Conservation (phyloP, 2,329 filamentous ascomycete species). For the Aureobasidium lini region DNA sequence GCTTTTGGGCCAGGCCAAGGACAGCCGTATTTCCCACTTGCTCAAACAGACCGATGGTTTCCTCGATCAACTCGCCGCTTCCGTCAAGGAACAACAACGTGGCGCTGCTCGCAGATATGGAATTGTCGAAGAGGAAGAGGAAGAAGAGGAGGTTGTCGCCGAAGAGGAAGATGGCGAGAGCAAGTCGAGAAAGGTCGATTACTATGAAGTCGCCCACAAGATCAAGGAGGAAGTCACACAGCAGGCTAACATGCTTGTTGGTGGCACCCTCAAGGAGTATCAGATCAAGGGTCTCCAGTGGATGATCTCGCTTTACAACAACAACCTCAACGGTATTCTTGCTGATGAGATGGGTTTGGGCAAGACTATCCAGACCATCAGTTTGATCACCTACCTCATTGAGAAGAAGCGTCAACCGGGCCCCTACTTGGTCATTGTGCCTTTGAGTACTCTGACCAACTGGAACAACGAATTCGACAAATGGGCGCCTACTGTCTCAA, state of each 20-base stretch:
- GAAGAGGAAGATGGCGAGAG: slow-evolving; percentile 62
- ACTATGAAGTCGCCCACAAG: slow-evolving; percentile 96
- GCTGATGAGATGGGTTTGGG: slow-evolving; percentile 99
- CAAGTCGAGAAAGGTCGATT: slow-evolving; percentile 77
- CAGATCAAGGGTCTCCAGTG: slow-evolving; percentile 97
- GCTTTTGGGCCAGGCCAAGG: slow-evolving; percentile 94
- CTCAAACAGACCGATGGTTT: slow-evolving; percentile 97
- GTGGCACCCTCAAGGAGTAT: slow-evolving; percentile 92
- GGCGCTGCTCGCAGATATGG: slow-evolving; percentile 73
- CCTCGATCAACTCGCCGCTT: slow-evolving; percentile 88
- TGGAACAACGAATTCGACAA: slow-evolving; percentile 99
- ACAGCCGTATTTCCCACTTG: slow-evolving; percentile 96
- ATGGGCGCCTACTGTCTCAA: slow-evolving; percentile 82
- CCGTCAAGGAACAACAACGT: slow-evolving; percentile 89
- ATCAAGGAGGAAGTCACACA: slow-evolving; percentile 83
- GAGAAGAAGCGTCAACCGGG: slow-evolving; percentile 89
- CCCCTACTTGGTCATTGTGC: slow-evolving; percentile 93
- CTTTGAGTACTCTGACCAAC: slow-evolving; percentile 92
- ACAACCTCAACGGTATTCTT: slow-evolving; percentile 97
- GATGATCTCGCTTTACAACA: slow-evolving; percentile 99
- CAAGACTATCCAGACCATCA: slow-evolving; percentile 99
- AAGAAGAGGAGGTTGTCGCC: slow-evolving; percentile 52
- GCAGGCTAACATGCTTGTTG: slow-evolving; percentile 81
- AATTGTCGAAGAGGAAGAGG: slow-evolving; percentile 43
- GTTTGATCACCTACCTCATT: slow-evolving; percentile 92